A percentile compares a stretch with the other conserved stretches of the same genome.
Conservation (phyloP, 2,329 filamentous ascomycete species). For the Rutstroemia sp. region DNA sequence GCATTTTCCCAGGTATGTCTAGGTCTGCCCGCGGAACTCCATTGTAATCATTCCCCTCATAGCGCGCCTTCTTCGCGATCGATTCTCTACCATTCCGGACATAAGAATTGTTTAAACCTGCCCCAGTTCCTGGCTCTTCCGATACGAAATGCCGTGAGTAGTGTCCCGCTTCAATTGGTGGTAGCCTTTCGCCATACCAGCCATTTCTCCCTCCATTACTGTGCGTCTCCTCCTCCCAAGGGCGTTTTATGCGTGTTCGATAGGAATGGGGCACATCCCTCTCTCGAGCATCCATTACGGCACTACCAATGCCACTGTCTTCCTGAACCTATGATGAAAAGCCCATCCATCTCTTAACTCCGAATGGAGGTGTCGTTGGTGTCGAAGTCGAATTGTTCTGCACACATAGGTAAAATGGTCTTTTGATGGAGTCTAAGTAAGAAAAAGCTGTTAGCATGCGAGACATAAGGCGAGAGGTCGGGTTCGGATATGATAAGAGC, state of each 20-base stretch:
- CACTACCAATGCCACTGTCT: slow-evolving; percentile 21
- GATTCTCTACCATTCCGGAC: slow-evolving; percentile 14
- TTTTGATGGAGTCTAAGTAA: not conserved
- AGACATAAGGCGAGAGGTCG: not conserved
- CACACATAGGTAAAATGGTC: not conserved
- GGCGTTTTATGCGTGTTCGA: slow-evolving; percentile 24
- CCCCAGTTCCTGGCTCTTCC: slow-evolving; percentile 7
- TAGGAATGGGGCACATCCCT: slow-evolving; percentile 22
- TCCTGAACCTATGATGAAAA: slow-evolving; percentile 16
- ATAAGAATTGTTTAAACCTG: slow-evolving; percentile 11
- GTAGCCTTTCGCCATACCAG: slow-evolving; percentile 19
- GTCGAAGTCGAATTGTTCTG: not conserved
- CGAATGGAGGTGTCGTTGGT: not conserved
- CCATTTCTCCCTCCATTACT: slow-evolving; percentile 10
- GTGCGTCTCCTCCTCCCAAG: slow-evolving; percentile 23
- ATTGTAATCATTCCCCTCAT: slow-evolving; percentile 20
- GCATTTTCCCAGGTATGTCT: slow-evolving; percentile 14
- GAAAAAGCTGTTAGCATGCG: not conserved
- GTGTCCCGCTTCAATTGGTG: slow-evolving; percentile 21
- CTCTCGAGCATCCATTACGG: slow-evolving; percentile 27
- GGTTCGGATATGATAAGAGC: slow-evolving; percentile 3
- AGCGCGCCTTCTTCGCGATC: slow-evolving; percentile 18
- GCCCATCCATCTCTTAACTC: slow-evolving; percentile 27
- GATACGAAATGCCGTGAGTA: slow-evolving; percentile 13
- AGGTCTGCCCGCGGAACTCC: slow-evolving; percentile 10